Evolutionary conservation across 2,329 filamentous ascomycete species (phyloP).

Genomic region (Nemania diffusa): DNA sequence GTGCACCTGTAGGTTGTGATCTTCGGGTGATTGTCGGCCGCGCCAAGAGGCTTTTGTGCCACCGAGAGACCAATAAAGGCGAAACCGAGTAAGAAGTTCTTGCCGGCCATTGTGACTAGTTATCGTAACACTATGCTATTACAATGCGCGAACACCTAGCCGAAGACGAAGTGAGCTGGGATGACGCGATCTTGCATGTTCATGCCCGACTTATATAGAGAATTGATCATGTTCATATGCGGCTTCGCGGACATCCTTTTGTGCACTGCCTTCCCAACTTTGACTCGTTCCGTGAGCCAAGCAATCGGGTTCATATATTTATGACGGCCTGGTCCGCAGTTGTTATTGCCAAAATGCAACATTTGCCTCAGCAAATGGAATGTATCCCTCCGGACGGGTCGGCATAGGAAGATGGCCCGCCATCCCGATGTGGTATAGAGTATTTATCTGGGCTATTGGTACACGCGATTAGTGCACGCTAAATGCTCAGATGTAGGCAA

Average conservation of each 20-base stretch:
- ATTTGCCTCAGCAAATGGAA: conserved; percentile 28
- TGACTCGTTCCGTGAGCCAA: conserved; percentile 32
- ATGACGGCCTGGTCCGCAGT: conserved; percentile 7
- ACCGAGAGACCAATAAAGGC: conserved; percentile 47
- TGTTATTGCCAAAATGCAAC: not conserved
- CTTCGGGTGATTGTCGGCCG: conserved; percentile 59
- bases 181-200: conserved; percentile 5
- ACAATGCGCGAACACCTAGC: not conserved
- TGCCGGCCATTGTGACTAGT: conserved; percentile 41
- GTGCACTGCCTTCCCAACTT: conserved; percentile 32
- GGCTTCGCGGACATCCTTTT: not conserved
- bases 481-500: conserved; percentile 4
- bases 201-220: conserved; percentile 28
- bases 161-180: not conserved
- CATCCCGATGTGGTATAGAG: conserved; percentile 22
- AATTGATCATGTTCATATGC: not conserved
- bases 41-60: conserved; percentile 50
- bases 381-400: conserved; percentile 24
- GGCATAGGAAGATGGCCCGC: conserved; percentile 34
- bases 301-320: conserved; percentile 23
- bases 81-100: conserved; percentile 40
- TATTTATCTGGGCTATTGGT: not conserved
- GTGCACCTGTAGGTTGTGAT: conserved; percentile 62
- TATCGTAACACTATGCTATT: not conserved
- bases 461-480: not conserved